Base-by-base conservation (phyloP, 805 yeast species). In the Starmerella powellii region DNA sequence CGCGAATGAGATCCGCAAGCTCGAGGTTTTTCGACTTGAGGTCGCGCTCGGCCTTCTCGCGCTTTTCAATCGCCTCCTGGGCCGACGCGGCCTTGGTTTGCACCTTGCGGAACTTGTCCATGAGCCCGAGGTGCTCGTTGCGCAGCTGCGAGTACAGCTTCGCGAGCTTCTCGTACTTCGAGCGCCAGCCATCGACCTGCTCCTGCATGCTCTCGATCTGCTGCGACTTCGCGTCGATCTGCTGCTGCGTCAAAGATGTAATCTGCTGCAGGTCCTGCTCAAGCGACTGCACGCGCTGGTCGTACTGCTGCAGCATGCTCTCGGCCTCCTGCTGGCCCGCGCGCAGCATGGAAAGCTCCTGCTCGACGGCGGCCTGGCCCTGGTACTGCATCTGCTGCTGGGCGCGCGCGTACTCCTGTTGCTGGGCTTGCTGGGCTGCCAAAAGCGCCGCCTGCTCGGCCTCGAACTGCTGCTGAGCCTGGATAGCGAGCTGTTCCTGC, bases 271-370 rank as follows among this genome's bases (percentile, higher is more conserved):
- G 64, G 55, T 87, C 95, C 31, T 65, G 65, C 62, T 87, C 96
- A 48, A 87, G 69, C 19, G 80, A 73, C 59, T 80, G 80, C 8
- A 87, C 94, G 43, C 94, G 68, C 47, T 76, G 71, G 59, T 87
- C 96, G 57, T 87, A 87, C 59, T 85, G 94, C 58, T 80, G 84
- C 41, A 87, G 68, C 64, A 87, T 66, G 50, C 74, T 67, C 59
- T 84, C 95, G 58, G 84, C 94, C 52, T 77, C 81, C 51, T 86
- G 94, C 55, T 80, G 83, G 55, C 85, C 95, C 29, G 79, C 82
- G 50, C 78, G 73, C 50, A 85, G 66, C 49, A 77, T 73, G 30
- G 82, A 64, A 37, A 87, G 61, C 57, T 86, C 94, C 52, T 84
- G 79, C 58, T 86, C 94, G 41, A 82, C 87, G 0, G 87, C 76